Evolutionary conservation across 2,329 filamentous ascomycete species (phyloP), one percentile per base, ranked within the genome.

Genomic region (Lachnellula willkommii): DNA sequence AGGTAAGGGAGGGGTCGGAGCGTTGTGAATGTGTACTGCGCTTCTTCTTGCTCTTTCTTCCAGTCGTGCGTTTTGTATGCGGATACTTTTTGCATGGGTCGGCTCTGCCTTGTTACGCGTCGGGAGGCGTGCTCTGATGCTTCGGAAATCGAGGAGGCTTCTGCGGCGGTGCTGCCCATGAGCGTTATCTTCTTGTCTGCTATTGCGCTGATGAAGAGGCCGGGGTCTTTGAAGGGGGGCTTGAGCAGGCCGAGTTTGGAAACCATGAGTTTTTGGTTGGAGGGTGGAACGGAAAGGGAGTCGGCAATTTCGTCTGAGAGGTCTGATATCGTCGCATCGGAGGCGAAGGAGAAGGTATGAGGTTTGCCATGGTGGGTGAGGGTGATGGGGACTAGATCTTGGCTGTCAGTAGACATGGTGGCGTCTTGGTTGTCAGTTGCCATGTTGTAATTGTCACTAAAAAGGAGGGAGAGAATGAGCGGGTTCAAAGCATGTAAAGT

Each of bases 21-120:
- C 0, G 83, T 82, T 60, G 86, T 80, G 73, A 99, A 99, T 0
- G 89, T 95, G 74, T 95, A 96, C 57, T 77, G 78, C 20, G 77
- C 83, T 82, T 67, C 67, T 55, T 68, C 68, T 53, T 67, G 68
- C 49, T 70, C 67, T 57, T 74, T 76, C 63, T 75, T 76, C 70
- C 73, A 69, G 68, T 75, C 77, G 70, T 72, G 65, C 65, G 69
- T 71, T 71, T 74, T 68, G 72, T 70, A 65, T 63, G 73, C 52
- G 65, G 70, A 53, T 59, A 70, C 56, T 68, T 67, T 57, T 73
- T 74, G 53, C 11, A 60, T 40, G 2, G 62, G 72, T 66, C 26
- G 55, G 12, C 53, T 58, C 0, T 62, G 66, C 9, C 66, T 59
- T 42, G 75, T 73, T 47, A 81, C 77, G 6, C 79, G 72, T 47